phyloP scores from a whole-genome alignment of 352 stramenopile species.

The Pythium rishiriense region DNA sequence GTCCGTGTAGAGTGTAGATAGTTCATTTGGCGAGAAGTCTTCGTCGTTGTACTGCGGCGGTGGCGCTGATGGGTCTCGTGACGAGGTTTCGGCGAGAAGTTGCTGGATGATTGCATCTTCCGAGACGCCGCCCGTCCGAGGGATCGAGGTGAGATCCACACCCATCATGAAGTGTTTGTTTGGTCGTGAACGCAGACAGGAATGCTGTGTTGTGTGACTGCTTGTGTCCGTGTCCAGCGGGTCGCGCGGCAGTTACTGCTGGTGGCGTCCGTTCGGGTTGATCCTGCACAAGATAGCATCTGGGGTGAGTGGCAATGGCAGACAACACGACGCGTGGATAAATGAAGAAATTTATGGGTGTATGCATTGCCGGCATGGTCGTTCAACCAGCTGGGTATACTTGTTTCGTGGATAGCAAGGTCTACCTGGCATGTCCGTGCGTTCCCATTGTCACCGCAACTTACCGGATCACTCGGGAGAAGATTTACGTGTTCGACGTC shows the following conservation, averaged over 20 bases:
- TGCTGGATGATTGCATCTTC: slow-evolving; percentile 55
- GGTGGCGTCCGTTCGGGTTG: neutral
- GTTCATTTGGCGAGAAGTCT: slow-evolving; percentile 43
- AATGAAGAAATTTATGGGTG: neutral
- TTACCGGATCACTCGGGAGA: no score
- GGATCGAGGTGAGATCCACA: slow-evolving; percentile 18
- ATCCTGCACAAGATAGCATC: neutral
- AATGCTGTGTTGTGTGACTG: neutral
- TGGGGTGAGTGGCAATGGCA: neutral
- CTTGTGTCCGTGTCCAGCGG: neutral
- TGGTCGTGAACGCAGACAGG: neutral
- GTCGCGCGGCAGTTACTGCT: slow-evolving; percentile 3
- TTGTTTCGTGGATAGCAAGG: no score
- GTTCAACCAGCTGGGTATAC: no score
- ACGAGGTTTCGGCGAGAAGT: slow-evolving; percentile 12
- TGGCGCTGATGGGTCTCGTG: neutral
- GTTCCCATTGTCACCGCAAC: no score
- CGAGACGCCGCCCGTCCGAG: slow-evolving; percentile 21
- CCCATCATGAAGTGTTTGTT: slow-evolving; percentile 3
- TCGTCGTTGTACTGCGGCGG: slow-evolving; percentile 53
- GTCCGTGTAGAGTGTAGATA: slow-evolving; percentile 61
- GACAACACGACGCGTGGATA: neutral
- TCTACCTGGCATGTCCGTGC: no score
- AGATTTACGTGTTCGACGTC: neutral
- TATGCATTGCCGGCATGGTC: no score